These are phyloP conservation scores for Mycena epipterygia DNA, from an alignment of 768 basidiomycete genomes.

Conservation along the genomic window DNA sequence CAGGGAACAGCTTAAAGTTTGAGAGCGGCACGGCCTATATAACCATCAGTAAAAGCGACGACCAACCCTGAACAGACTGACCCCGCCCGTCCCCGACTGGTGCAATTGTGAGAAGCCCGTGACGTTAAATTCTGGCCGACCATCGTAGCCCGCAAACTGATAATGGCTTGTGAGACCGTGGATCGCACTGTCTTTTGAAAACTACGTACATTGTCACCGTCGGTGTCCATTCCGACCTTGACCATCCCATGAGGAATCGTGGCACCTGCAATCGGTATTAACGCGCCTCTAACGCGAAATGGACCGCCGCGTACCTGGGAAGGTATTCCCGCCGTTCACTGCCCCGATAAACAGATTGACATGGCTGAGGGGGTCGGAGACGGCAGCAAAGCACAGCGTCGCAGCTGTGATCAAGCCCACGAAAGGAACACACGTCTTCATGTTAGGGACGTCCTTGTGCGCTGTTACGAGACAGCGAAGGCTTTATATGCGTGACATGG, in stretches of 20 bases:
- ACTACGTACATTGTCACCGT: slow-evolving; percentile 67
- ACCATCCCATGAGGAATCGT: slow-evolving; percentile 80
- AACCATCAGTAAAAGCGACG: not conserved
- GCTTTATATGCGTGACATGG: slow-evolving; percentile 13
- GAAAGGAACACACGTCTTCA: slow-evolving; percentile 13
- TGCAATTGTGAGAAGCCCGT: slow-evolving; percentile 77
- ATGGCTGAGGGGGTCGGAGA: slow-evolving; percentile 29
- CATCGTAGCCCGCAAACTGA: slow-evolving; percentile 66
- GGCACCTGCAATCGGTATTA: slow-evolving; percentile 55
- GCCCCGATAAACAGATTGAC: slow-evolving; percentile 77
- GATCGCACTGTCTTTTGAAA: not conserved
- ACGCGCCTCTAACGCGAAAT: slow-evolving; percentile 3
- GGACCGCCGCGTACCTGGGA: slow-evolving; percentile 61
- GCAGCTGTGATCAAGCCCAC: slow-evolving; percentile 2
- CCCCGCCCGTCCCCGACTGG: slow-evolving; percentile 74
- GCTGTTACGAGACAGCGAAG: not conserved
- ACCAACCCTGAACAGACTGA: slow-evolving; percentile 41
- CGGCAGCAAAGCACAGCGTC: not conserved
- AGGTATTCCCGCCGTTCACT: slow-evolving; percentile 74
- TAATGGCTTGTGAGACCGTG: not conserved
- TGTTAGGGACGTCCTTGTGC: not conserved
- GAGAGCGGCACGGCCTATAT: slow-evolving; percentile 65
- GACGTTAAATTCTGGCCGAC: slow-evolving; percentile 55
- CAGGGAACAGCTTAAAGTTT: slow-evolving; percentile 73
- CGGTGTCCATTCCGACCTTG: slow-evolving; percentile 77